phyloP scores from a whole-genome alignment of 495 filamentous ascomycete genomes.

The Aspergillus hancockii region DNA sequence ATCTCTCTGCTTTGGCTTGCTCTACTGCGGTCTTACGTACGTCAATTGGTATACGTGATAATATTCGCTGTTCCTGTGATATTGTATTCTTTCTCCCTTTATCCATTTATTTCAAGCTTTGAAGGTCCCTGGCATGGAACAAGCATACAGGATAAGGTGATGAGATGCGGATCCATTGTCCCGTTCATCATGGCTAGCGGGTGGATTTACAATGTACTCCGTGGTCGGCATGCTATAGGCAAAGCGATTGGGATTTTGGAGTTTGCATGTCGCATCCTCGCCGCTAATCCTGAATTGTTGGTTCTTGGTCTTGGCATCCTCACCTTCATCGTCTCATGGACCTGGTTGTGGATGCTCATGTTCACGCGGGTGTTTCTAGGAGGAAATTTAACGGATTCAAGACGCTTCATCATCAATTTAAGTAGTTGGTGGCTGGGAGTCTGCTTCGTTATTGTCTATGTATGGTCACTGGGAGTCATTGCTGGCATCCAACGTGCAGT shows the following conservation, averaged over 20 bases:
- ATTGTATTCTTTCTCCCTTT: slow-evolving; percentile 83
- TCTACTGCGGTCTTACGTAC: slow-evolving; percentile 79
- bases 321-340: slow-evolving; percentile 77
- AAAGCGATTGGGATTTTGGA: slow-evolving; percentile 86
- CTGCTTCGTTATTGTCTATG: slow-evolving; percentile 89
- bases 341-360: slow-evolving; percentile 96
- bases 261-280: slow-evolving; percentile 84
- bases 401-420: slow-evolving; percentile 75
- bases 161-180: slow-evolving; percentile 82
- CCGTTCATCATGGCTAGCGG: slow-evolving; percentile 71
- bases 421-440: slow-evolving; percentile 89
- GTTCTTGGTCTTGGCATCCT: slow-evolving; percentile 77
- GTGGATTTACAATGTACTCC: slow-evolving; percentile 81
- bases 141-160: slow-evolving; percentile 79
- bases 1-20: slow-evolving; percentile 92
- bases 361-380: slow-evolving; percentile 92
- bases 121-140: slow-evolving; percentile 67
- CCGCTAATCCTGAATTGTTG: slow-evolving; percentile 81
- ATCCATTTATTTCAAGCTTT: slow-evolving; percentile 89
- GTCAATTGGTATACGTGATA: slow-evolving; percentile 73
- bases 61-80: slow-evolving; percentile 82
- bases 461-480: slow-evolving; percentile 89
- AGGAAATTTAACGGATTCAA: slow-evolving; percentile 65
- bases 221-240: slow-evolving; percentile 73
- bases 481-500: slow-evolving; percentile 85